Evolutionary conservation across 225 moss, liverwort and hornwort genomes (phyloP).

Genomic region (Pseudoscleropodium purum): DNA sequence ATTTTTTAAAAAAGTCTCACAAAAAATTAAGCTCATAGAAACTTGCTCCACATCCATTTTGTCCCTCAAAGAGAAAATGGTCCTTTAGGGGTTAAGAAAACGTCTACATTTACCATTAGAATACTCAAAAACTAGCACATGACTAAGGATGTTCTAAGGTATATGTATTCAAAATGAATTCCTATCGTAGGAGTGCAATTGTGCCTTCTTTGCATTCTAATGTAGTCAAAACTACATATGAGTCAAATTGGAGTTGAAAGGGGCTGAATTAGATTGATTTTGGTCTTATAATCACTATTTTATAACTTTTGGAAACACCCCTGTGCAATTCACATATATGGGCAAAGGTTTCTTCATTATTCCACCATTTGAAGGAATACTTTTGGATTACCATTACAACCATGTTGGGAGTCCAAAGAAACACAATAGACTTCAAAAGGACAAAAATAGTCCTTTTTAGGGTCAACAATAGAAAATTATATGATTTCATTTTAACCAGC

Average conservation of each 20-base stretch:
- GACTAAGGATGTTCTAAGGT: neutral
- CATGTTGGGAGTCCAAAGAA: neutral
- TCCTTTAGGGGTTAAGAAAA: no score
- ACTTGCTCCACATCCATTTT: no score
- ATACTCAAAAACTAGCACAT: no score
- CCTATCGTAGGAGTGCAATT: neutral
- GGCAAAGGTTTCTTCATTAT: no score
- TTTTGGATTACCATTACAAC: neutral
- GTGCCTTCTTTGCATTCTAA: neutral
- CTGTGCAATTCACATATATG: fast-evolving
- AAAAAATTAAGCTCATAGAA: no score
- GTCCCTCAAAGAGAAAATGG: no score
- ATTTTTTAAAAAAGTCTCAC: no score
- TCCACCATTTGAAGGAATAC: no score
- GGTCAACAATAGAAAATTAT: neutral
- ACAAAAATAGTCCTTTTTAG: neutral
- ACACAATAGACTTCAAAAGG: neutral
- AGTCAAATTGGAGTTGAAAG: neutral
- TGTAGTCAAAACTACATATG: neutral
- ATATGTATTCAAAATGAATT: neutral
- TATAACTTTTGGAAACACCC: neutral
- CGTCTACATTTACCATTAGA: no score
- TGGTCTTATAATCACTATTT: neutral
- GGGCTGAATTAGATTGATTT: neutral
- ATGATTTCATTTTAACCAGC: neutral